These are phyloP conservation scores for Zygosaccharomyces lentus DNA, from an alignment of 805 yeast species.

Conservation along the genomic window DNA sequence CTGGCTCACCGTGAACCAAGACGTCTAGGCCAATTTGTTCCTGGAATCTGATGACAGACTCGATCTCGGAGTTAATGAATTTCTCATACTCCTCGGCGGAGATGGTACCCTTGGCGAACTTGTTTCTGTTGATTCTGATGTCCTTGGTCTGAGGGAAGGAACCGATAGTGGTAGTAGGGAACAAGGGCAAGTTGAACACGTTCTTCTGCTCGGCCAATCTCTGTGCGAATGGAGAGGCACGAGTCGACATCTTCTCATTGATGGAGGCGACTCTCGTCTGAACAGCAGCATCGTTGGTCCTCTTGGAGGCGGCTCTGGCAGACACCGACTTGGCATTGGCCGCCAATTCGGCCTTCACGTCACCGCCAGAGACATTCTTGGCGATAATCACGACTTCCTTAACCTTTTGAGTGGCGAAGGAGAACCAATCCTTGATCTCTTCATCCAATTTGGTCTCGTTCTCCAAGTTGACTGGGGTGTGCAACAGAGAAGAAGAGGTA, in stretches of 20 bases:
- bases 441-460: conserved; percentile 88
- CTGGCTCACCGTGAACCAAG: conserved; percentile 99
- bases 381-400: conserved; percentile 87
- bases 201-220: conserved; percentile 86
- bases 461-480: conserved; percentile 95
- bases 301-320: conserved; percentile 79
- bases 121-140: conserved; percentile 97
- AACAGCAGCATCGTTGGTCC: conserved; percentile 90
- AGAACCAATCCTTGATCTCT: conserved; percentile 95
- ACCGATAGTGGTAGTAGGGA: conserved; percentile 99
- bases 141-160: conserved; percentile 99
- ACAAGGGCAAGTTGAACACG: conserved; percentile 88
- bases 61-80: conserved; percentile 96
- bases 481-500: conserved; percentile 94
- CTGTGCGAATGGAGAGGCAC: conserved; percentile 79
- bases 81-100: conserved; percentile 92
- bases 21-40: conserved; percentile 98
- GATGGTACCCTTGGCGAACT: conserved; percentile 94
- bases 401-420: conserved; percentile 96
- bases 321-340: conserved; percentile 84
- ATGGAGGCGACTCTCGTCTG: conserved; percentile 78
- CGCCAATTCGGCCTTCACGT: conserved; percentile 69
- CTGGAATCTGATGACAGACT: conserved; percentile 95
- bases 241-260: conserved; percentile 70
- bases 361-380: conserved; percentile 78